These are phyloP conservation scores for Saccharomycopsis schoenii DNA, from an alignment of 805 yeast species.

Conservation along the genomic window DNA sequence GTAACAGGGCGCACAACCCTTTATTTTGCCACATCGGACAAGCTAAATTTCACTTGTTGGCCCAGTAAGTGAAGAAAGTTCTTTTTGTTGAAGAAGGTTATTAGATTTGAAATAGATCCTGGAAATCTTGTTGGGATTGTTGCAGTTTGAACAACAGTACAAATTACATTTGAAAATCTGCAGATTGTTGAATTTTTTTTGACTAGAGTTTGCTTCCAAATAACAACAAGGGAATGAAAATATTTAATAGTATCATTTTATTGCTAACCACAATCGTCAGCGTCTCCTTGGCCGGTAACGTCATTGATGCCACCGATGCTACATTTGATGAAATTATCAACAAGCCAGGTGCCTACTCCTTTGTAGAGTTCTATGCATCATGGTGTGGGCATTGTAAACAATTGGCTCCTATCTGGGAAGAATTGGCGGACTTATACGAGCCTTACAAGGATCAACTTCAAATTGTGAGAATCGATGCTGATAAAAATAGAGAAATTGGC, in stretches of 20 bases:
- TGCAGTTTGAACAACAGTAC: no score
- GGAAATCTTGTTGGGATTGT: no score
- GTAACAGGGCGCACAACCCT: no score
- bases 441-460: constrained; percentile 27
- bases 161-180: no score
- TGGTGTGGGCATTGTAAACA: constrained; percentile 97
- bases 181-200: not conserved
- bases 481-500: constrained; percentile 37
- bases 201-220: no score
- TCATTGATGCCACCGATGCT: constrained; percentile 37
- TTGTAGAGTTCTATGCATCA: constrained; percentile 70
- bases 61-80: no score
- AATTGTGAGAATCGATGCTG: constrained; percentile 43
- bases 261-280: not conserved
- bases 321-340: constrained; percentile 47
- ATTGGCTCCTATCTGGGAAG: constrained; percentile 80
- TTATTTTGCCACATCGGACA: no score
- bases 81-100: no score
- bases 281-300: constrained; percentile 19
- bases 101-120: no score
- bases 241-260: not conserved
- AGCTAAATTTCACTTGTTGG: no score
- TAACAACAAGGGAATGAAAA: not conserved
- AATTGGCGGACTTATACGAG: constrained; percentile 61
- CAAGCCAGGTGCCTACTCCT: constrained; percentile 57